Evolutionary conservation across 2,329 filamentous ascomycete genomes (phyloP).

Genomic region (Xylaria multiplex): DNA sequence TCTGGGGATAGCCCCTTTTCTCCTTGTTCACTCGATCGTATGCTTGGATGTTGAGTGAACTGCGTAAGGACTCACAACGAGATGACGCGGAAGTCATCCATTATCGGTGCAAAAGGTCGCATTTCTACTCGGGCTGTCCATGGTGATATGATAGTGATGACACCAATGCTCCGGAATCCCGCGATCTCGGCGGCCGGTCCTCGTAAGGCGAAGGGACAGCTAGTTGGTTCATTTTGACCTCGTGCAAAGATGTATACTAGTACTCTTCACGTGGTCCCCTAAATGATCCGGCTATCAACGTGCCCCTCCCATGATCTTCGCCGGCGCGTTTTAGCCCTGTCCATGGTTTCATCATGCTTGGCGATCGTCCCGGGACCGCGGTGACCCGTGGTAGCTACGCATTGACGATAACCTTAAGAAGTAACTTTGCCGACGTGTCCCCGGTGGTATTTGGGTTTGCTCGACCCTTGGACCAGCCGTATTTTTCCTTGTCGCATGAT

Average conservation of each 20-base stretch:
- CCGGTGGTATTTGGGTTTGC: slow-evolving; percentile 10
- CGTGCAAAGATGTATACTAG: neutral
- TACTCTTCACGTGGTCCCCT: slow-evolving; percentile 1
- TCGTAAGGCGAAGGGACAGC: slow-evolving; percentile 23
- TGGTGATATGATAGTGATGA: slow-evolving; percentile 2
- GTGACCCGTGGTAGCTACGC: slow-evolving; percentile 41
- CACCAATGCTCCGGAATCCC: neutral
- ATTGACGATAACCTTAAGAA: slow-evolving; percentile 20
- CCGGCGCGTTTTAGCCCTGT: slow-evolving; percentile 44
- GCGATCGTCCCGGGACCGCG: slow-evolving; percentile 39
- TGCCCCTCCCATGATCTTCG: slow-evolving; percentile 21
- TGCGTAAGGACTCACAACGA: neutral
- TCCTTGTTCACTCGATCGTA: neutral
- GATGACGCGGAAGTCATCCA: neutral
- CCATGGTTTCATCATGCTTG: slow-evolving; percentile 45
- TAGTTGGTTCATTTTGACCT: slow-evolving; percentile 10
- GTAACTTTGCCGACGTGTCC: slow-evolving; percentile 4
- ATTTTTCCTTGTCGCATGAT: slow-evolving; percentile 22
- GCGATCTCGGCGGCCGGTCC: slow-evolving; percentile 23
- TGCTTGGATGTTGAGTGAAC: neutral
- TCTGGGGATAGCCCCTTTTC: neutral
- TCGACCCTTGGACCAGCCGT: slow-evolving; percentile 2
- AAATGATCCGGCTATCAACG: slow-evolving; percentile 4
- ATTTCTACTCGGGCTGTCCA: slow-evolving; percentile 15
- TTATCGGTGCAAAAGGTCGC: neutral